These are phyloP conservation scores for Lupinus albus DNA, from an alignment of 306 rosid species.

Conservation along the genomic window DNA sequence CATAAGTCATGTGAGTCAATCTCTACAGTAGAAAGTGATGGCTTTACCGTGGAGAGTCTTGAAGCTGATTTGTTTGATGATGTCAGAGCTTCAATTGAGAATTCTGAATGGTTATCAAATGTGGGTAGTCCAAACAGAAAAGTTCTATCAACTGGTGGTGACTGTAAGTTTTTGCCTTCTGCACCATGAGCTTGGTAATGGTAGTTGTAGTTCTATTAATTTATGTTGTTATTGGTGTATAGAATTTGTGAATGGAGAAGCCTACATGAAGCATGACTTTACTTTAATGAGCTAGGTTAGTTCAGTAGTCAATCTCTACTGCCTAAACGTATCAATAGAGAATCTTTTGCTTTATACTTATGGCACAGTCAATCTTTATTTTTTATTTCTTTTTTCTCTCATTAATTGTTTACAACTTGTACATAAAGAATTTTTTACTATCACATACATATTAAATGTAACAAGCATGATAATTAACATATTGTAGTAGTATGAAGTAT, in stretches of 20 bases:
- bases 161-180: slow-evolving; percentile 45
- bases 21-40: slow-evolving; percentile 74
- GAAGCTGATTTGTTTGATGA: slow-evolving; percentile 80
- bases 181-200: background rate
- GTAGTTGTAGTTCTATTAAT: background rate
- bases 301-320: no score
- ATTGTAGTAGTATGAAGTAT: no score
- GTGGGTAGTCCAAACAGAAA: slow-evolving; percentile 42
- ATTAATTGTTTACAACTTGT: no score
- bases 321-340: no score
- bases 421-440: no score
- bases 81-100: slow-evolving; percentile 92
- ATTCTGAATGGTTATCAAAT: slow-evolving; percentile 51
- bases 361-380: no score
- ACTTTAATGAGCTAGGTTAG: no score
- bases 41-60: slow-evolving; percentile 54
- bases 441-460: no score
- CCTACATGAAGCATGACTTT: no score
- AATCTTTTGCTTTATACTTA: no score
- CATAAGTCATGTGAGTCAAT: slow-evolving; percentile 71
- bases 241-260: slow-evolving; percentile 1
- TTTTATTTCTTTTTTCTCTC: no score
- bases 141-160: slow-evolving; percentile 36
- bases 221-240: background rate
- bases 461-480: no score